These are phyloP conservation scores for Apocynum venetum DNA, from an alignment of 257 asterid species.

Conservation along the genomic window DNA sequence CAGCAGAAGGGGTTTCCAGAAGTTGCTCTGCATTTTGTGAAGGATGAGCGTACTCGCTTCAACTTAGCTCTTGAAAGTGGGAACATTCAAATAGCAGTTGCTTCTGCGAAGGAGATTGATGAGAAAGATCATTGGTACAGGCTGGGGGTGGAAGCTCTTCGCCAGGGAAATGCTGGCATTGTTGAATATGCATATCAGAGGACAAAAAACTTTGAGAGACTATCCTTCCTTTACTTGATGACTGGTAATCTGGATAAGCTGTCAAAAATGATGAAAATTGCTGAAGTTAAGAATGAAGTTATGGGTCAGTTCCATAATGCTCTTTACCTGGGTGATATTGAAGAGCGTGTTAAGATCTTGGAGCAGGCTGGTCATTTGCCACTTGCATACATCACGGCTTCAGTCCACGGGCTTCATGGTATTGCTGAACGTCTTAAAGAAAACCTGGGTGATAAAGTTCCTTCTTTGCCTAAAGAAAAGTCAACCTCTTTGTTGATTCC, in stretches of 20 bases:
- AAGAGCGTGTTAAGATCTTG: constrained; percentile 73
- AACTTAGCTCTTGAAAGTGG: constrained; percentile 93
- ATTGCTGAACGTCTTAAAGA: constrained; percentile 55
- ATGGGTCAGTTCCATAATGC: constrained; percentile 97
- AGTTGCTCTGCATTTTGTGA: constrained; percentile 95
- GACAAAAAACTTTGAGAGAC: constrained; percentile 86
- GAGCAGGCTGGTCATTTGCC: constrained; percentile 28
- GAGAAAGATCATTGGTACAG: constrained; percentile 92
- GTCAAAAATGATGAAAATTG: constrained; percentile 91
- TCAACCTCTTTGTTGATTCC: constrained; percentile 64
- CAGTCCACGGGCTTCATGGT: constrained; percentile 65
- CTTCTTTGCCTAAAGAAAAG: constrained; percentile 54
- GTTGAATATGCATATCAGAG: constrained; percentile 91
- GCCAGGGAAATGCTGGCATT: constrained; percentile 93
- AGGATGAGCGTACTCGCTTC: constrained; percentile 89
- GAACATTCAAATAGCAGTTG: constrained; percentile 90
- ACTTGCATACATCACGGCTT: constrained; percentile 36
- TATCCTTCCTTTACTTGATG: constrained; percentile 75
- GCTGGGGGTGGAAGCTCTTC: constrained; percentile 92
- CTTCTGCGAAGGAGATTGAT: constrained; percentile 74
- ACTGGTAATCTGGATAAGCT: constrained; percentile 83
- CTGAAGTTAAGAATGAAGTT: constrained; percentile 82
- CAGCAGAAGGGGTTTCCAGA: constrained; percentile 99
- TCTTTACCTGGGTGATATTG: constrained; percentile 76
- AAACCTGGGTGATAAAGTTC: constrained; percentile 64